A percentile compares a stretch with the other conserved stretches of the same genome.
These are phyloP conservation scores for Phytophthora vignae DNA, from an alignment of 352 stramenopile genomes.

Conservation along the genomic window DNA sequence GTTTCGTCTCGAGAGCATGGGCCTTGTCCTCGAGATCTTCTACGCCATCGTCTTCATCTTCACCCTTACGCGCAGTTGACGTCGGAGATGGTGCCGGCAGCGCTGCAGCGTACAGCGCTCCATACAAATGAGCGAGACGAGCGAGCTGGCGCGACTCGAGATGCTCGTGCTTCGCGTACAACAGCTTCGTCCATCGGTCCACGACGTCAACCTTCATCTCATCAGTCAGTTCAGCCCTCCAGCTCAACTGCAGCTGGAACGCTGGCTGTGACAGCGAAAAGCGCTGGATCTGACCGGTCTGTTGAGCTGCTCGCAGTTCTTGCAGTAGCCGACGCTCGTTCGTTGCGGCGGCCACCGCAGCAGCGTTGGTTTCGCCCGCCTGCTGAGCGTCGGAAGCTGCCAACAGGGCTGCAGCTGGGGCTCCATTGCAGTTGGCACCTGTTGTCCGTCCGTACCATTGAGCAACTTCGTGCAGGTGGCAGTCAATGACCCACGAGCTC, in stretches of 20 bases:
- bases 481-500: conserved; percentile 56
- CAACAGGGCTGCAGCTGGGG: conserved; percentile 1
- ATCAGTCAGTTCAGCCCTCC: conserved; percentile 17
- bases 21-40: conserved; percentile 42
- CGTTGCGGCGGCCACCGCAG: conserved; percentile 36
- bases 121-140: conserved; percentile 66
- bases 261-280: conserved; percentile 59
- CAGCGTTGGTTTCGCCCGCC: conserved; percentile 25
- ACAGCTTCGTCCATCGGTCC: conserved; percentile 42
- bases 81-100: conserved; percentile 28
- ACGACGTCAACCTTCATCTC: conserved; percentile 23
- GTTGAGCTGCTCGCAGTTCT: conserved; percentile 55
- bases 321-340: conserved; percentile 61
- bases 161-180: conserved; percentile 67
- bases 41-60: conserved; percentile 25
- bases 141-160: conserved; percentile 69
- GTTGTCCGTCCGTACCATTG: conserved; percentile 37
- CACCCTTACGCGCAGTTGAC: conserved; percentile 4
- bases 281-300: conserved; percentile 63
- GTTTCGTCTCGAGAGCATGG: conserved; percentile 48
- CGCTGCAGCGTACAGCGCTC: conserved; percentile 52
- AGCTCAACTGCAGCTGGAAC: conserved; percentile 63
- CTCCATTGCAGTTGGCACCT: conserved; percentile 6
- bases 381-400: conserved; percentile 23
- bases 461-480: conserved; percentile 68